These are phyloP conservation scores for Nicotiana otophora DNA, from an alignment of 257 asterid species.

Conservation along the genomic window DNA sequence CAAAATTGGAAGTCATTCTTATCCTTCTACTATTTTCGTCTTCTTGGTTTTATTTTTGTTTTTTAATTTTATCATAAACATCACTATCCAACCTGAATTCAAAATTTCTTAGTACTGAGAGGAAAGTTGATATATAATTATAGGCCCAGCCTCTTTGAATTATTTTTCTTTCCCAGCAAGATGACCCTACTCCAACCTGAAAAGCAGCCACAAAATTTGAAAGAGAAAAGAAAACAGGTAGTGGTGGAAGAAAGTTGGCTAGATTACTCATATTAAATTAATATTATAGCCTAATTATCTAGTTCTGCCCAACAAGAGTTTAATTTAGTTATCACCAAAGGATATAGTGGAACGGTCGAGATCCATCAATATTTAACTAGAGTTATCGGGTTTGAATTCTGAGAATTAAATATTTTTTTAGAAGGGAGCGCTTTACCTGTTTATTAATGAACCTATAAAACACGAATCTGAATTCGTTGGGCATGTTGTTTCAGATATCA, in stretches of 20 bases:
- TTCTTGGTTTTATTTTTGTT: not conserved
- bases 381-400: too few species aligned
- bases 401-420: too few species aligned
- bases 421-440: too few species aligned
- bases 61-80: not conserved
- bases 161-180: too few species aligned
- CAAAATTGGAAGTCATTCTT: not conserved
- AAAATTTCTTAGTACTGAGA: not conserved
- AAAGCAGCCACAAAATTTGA: not conserved
- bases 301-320: not conserved
- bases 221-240: not conserved
- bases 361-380: too few species aligned
- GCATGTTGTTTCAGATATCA: too few species aligned
- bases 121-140: not conserved
- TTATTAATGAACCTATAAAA: too few species aligned
- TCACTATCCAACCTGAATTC: not conserved
- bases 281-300: not conserved
- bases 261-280: not conserved
- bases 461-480: too few species aligned
- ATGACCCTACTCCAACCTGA: slow-evolving; percentile 1
- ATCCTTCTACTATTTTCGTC: not conserved
- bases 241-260: not conserved
- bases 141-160: too few species aligned
- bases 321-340: not conserved
- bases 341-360: too few species aligned